Conservation (phyloP, 148 eudicot genomes). For the Pharnaceum exiguum region DNA sequence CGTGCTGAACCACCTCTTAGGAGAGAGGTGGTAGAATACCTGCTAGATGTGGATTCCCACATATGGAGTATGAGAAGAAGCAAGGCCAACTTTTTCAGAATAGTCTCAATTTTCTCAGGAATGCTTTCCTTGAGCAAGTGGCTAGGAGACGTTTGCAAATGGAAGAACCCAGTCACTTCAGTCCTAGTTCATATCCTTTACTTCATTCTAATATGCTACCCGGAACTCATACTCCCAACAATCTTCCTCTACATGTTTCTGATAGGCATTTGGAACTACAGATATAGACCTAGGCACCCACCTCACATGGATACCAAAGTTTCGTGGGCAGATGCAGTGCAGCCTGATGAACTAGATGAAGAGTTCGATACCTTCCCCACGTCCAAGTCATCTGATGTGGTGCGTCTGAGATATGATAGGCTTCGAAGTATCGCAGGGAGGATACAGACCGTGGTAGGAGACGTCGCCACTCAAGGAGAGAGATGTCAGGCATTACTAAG, state of each 20-base stretch:
- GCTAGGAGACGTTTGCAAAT: slow-evolving; percentile 32
- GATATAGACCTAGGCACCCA: slow-evolving; percentile 32
- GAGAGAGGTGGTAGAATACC: slow-evolving; percentile 30
- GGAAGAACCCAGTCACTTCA: slow-evolving; percentile 34
- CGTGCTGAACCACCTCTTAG: slow-evolving; percentile 38
- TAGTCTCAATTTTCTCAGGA: slow-evolving; percentile 29
- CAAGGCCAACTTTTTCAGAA: slow-evolving; percentile 36
- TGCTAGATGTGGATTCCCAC: slow-evolving; percentile 35
- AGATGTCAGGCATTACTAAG: slow-evolving; percentile 29
- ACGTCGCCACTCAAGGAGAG: slow-evolving; percentile 34
- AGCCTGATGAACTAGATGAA: slow-evolving; percentile 35
- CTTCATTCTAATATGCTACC: slow-evolving; percentile 34
- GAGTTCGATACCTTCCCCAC: slow-evolving; percentile 37
- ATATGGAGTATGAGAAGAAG: slow-evolving; percentile 41
- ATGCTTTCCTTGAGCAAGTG: slow-evolving; percentile 31
- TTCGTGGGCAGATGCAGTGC: slow-evolving; percentile 32
- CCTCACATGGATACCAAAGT: slow-evolving; percentile 37
- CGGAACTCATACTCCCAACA: slow-evolving; percentile 36
- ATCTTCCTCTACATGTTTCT: slow-evolving; percentile 32
- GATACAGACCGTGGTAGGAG: slow-evolving; percentile 35
- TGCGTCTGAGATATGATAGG: slow-evolving; percentile 33
- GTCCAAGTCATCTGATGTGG: slow-evolving; percentile 21
- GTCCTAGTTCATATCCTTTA: slow-evolving; percentile 31
- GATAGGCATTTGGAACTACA: slow-evolving; percentile 31
- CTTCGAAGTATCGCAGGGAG: slow-evolving; percentile 33